Base-by-base conservation (phyloP, 495 filamentous ascomycete species). In the Antarctomyces pellizariae region DNA sequence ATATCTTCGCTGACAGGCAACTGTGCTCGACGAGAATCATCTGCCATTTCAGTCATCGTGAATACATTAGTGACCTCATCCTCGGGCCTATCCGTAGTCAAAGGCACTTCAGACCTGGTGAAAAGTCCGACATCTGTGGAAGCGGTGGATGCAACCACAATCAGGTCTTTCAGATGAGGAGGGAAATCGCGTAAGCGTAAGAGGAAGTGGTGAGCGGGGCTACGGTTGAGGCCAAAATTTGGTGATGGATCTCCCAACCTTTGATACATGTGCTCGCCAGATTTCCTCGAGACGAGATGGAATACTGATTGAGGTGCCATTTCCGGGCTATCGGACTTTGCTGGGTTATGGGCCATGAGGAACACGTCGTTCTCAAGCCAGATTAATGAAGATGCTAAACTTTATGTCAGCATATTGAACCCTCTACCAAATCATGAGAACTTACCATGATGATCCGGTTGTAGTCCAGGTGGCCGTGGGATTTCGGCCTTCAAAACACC, bases 341-440 rank as follows among this genome's bases (percentile, higher is more conserved):
- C 58, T 3, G 71, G 63, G 4, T 69, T 83, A 44, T 91, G 71
- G 8, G 76, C 62, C 19, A 66, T 56, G 13, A 93, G 54, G 42
- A 95, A 91, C 6, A 84, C 46, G 45, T 89, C 49, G 34, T 86
- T 90, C 41, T 83, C 75, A 3, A 95, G 57, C 89, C 89, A 99
- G 16, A 56, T 56, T 26, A 95, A 55, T 7, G 75, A 71, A n/a
- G 79, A 77, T 4, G 90, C 78, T 82, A 14, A 7, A 18, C 3
- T 8, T n/a, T n/a, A n/a, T 14, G 28, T 40, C 26, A 43, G 31
- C 16, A 18, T 24, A 31, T 29, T 42, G 34, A 47, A 43, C 26
- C 15, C 1, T 16, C 24, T 24, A 4, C 8, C 27, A 23, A 12
- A 28, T 14, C 3, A 9, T 18, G n/a, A 21, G 23, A 29, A 45